phyloP scores from a whole-genome alignment of 257 asterid genomes.

The Echium plantagineum region DNA sequence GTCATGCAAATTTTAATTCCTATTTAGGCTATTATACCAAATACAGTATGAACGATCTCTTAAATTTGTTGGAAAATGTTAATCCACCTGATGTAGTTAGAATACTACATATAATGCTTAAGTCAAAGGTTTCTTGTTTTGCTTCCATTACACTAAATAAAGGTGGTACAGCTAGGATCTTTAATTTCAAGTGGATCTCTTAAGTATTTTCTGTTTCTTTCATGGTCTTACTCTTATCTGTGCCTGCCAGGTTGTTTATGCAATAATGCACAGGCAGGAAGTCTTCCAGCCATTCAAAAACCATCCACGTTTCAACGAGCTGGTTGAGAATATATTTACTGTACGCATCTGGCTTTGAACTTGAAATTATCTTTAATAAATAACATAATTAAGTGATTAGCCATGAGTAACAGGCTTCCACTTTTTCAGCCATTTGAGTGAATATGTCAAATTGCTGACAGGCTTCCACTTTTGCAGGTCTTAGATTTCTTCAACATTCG shows the following conservation, averaged over 20 bases:
- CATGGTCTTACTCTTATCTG: constrained; percentile 9
- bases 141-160: neutral
- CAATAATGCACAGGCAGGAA: constrained; percentile 93
- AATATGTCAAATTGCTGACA: neutral
- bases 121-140: neutral
- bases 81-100: neutral
- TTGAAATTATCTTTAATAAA: neutral
- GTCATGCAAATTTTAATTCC: neutral
- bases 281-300: constrained; percentile 82
- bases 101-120: neutral
- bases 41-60: too few species aligned
- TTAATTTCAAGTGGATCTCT: neutral
- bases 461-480: constrained; percentile 32
- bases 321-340: constrained; percentile 76
- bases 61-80: too few species aligned
- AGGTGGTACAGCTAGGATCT: neutral
- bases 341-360: constrained; percentile 25
- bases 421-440: neutral
- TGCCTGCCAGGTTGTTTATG: constrained; percentile 69
- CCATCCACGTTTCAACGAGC: constrained; percentile 87
- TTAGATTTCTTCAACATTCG: constrained; percentile 82
- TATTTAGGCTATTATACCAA: neutral
- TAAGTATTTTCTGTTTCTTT: neutral
- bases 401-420: neutral
- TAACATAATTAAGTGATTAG: neutral